These are phyloP conservation scores for Pistacia atlantica DNA, from an alignment of 345 rosid species.

Conservation along the genomic window DNA sequence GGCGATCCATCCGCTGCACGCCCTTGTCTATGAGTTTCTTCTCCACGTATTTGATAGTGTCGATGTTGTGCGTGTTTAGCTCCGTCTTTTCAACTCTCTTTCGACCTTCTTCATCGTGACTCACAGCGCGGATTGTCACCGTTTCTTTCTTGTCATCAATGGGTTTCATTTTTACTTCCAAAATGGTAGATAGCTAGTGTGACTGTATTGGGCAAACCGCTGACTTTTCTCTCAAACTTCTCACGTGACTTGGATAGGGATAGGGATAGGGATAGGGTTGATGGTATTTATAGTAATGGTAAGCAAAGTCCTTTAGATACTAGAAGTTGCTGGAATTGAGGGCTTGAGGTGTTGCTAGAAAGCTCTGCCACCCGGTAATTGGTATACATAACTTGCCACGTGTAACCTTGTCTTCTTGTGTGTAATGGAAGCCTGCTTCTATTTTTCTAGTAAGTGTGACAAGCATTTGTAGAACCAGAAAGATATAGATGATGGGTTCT, in stretches of 20 bases:
- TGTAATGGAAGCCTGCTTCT: too few species aligned
- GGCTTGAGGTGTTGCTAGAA: slow-evolving; percentile 20
- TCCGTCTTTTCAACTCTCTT: slow-evolving; percentile 51
- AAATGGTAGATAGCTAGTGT: neutral
- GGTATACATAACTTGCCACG: slow-evolving; percentile 10
- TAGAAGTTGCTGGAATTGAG: slow-evolving; percentile 31
- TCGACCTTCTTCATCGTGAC: slow-evolving; percentile 49
- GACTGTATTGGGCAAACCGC: neutral
- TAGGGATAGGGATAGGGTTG: neutral
- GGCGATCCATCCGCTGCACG: slow-evolving; percentile 72
- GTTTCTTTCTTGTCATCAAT: slow-evolving; percentile 44
- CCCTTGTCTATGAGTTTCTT: slow-evolving; percentile 75
- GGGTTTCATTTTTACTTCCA: slow-evolving; percentile 26
- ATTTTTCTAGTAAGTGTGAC: too few species aligned
- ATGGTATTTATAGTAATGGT: neutral
- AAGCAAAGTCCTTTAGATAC: neutral
- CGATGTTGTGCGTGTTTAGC: slow-evolving; percentile 45
- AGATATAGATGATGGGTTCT: too few species aligned
- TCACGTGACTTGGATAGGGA: too few species aligned
- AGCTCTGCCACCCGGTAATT: slow-evolving; percentile 9
- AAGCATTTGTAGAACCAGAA: too few species aligned
- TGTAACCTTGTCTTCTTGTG: neutral
- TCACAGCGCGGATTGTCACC: slow-evolving; percentile 47
- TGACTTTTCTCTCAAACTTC: too few species aligned
- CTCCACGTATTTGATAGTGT: slow-evolving; percentile 63